Percentiles rank a stretch among this genome's conserved stretches.
These are phyloP conservation scores for Gossypium bickii DNA, from an alignment of 345 rosid species.

Conservation along the genomic window DNA sequence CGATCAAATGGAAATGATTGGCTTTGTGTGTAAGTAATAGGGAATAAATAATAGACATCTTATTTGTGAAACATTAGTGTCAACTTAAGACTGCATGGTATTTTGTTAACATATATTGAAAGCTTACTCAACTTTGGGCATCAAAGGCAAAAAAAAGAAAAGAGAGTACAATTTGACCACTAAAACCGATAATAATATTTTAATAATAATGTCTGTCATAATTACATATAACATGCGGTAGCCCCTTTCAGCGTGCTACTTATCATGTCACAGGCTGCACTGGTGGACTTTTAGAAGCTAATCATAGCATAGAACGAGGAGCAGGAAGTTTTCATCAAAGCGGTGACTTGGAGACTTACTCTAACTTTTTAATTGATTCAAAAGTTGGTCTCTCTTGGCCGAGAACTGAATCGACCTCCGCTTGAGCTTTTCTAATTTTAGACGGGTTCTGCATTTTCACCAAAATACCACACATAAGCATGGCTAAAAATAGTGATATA, in stretches of 20 bases:
- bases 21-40: too few species aligned
- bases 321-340: not conserved
- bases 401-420: conserved; percentile 74
- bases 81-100: not conserved
- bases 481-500: not conserved
- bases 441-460: conserved; percentile 54
- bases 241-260: not conserved
- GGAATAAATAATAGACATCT: not conserved
- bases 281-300: not conserved
- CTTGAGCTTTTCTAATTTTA: conserved; percentile 82
- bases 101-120: not conserved
- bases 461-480: conserved; percentile 11
- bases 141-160: not conserved
- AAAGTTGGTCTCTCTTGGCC: conserved; percentile 57
- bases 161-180: not conserved
- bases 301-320: conserved; percentile 1
- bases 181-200: not conserved
- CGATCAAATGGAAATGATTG: not conserved
- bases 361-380: conserved; percentile 67
- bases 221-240: not conserved
- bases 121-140: not conserved
- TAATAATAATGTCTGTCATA: not conserved
- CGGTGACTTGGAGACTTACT: conserved; percentile 43
- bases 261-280: not conserved
- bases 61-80: too few species aligned